Conservation (phyloP, 2,329 filamentous ascomycete species). For the Zymoseptoria ardabiliae region DNA sequence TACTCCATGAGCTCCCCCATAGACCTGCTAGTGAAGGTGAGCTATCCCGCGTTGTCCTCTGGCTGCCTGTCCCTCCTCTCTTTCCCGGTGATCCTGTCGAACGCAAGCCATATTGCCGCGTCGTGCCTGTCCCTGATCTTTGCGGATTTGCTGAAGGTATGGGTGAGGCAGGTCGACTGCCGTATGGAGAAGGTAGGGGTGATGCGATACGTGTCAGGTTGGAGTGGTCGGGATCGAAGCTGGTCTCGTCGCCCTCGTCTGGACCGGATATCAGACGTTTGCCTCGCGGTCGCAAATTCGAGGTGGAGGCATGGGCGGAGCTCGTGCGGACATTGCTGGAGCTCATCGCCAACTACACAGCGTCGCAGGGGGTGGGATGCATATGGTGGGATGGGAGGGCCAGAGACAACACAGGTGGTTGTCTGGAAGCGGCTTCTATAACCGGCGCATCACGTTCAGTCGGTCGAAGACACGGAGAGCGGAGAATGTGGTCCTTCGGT, state of each 20-base stretch:
- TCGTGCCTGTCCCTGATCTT: constrained; percentile 1
- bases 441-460: not conserved
- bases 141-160: constrained; percentile 32
- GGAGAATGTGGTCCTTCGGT: not conserved
- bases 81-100: constrained; percentile 3
- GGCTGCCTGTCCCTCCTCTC: constrained; percentile 7
- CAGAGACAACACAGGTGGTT: not conserved
- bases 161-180: constrained; percentile 36
- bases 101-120: not conserved
- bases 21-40: constrained; percentile 34
- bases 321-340: constrained; percentile 24
- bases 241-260: constrained; percentile 36
- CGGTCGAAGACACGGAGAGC: not conserved
- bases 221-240: constrained; percentile 29
- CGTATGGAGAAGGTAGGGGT: constrained; percentile 32
- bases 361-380: not conserved
- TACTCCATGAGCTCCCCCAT: constrained; percentile 43
- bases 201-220: constrained; percentile 27
- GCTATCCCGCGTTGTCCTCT: constrained; percentile 14
- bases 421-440: not conserved
- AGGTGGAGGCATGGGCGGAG: constrained; percentile 33
- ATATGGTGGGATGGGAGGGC: constrained; percentile 1
- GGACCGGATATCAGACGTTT: constrained; percentile 42
- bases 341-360: constrained; percentile 22
- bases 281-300: constrained; percentile 40